phyloP scores from a whole-genome alignment of 306 rosid genomes.

The Argentina anserina region DNA sequence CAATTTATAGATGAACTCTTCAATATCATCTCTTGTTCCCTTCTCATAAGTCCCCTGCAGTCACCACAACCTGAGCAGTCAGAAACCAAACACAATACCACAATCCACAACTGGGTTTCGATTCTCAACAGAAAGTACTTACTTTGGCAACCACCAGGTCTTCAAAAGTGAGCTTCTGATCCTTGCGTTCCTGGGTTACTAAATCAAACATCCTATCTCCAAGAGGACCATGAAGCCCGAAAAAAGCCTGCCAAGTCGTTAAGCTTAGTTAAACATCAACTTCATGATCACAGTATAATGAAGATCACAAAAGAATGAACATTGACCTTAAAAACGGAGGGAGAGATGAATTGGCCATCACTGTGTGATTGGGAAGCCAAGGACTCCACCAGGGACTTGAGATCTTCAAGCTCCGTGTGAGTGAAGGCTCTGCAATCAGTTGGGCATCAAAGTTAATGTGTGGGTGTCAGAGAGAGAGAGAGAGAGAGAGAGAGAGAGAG shows the following conservation, averaged over 20 bases:
- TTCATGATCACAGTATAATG: background rate
- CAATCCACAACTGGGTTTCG: background rate
- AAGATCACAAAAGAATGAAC: background rate
- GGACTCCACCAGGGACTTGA: conserved; percentile 48
- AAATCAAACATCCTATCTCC: conserved; percentile 76
- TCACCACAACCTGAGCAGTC: background rate
- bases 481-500: background rate
- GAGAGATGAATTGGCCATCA: conserved; percentile 43
- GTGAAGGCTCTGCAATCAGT: conserved; percentile 62
- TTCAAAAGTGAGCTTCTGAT: conserved; percentile 66
- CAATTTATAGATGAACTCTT: conserved; percentile 63
- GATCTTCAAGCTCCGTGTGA: conserved; percentile 55
- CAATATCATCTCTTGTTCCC: conserved; percentile 77
- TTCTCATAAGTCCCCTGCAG: conserved; percentile 77
- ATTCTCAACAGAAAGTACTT: conserved; percentile 1
- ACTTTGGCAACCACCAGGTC: conserved; percentile 88
- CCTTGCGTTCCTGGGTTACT: conserved; percentile 69
- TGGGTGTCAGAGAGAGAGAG: background rate
- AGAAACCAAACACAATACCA: background rate
- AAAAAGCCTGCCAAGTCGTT: conserved; percentile 38
- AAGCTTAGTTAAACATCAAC: background rate
- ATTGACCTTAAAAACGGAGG: conserved; percentile 65
- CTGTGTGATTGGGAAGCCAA: conserved; percentile 61
- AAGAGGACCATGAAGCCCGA: conserved; percentile 56
- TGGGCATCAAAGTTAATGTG: background rate